Conservation (phyloP, 495 filamentous ascomycete species). For the Neurospora sp. region DNA sequence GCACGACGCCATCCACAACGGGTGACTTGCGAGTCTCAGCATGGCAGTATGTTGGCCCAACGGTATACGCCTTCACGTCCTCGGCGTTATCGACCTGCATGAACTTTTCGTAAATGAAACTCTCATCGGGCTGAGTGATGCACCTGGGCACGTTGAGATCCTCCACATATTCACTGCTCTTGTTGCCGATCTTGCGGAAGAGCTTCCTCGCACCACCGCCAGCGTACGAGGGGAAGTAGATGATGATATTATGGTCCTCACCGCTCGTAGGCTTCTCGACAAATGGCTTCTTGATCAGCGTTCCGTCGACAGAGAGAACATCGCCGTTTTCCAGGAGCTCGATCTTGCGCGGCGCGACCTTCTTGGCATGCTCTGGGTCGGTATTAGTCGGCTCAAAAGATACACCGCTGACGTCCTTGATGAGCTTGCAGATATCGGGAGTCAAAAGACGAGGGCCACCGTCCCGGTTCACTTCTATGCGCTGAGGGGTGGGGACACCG, state of each 20-base stretch:
- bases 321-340: conserved; percentile 81
- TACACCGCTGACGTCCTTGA: conserved; percentile 71
- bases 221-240: conserved; percentile 80
- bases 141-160: conserved; percentile 64
- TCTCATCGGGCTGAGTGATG: conserved; percentile 64
- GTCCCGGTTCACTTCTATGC: conserved; percentile 90
- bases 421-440: conserved; percentile 62
- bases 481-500: conserved; percentile 75
- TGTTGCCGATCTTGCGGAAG: conserved; percentile 96
- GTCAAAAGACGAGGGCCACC: conserved; percentile 76
- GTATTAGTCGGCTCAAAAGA: conserved; percentile 65
- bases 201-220: conserved; percentile 85
- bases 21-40: conserved; percentile 95
- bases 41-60: conserved; percentile 87
- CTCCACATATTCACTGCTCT: conserved; percentile 87
- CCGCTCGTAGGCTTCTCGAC: conserved; percentile 98
- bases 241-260: conserved; percentile 97
- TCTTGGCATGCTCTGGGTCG: conserved; percentile 43
- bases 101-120: conserved; percentile 96
- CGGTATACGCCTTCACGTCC: conserved; percentile 98
- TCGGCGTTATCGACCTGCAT: conserved; percentile 92
- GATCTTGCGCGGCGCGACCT: conserved; percentile 55
- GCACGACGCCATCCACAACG: conserved; percentile 90
- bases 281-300: conserved; percentile 78
- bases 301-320: conserved; percentile 76